Conservation (phyloP, 768 basidiomycete species). For the Auricularia sp. region DNA sequence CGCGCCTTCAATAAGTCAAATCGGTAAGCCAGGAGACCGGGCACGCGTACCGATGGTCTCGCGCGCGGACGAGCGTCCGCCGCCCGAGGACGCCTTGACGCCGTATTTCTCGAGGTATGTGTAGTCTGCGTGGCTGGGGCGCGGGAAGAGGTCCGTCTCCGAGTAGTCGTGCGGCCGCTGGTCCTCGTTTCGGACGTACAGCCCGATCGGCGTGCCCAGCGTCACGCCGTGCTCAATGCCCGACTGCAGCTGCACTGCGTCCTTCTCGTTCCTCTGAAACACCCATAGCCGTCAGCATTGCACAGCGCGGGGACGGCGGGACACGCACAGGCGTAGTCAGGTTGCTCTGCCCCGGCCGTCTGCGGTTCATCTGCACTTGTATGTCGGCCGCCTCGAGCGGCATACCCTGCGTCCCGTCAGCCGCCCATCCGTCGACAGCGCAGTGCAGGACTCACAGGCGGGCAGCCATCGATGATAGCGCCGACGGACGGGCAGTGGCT, state of each 20-base stretch:
- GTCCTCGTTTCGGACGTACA: conserved; percentile 96
- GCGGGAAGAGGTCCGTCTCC: conserved; percentile 94
- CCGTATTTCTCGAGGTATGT: conserved; percentile 98
- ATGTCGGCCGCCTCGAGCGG: conserved; percentile 72
- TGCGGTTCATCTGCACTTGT: conserved; percentile 81
- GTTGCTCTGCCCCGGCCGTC: conserved; percentile 92
- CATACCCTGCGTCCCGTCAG: conserved; percentile 51
- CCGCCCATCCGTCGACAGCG: neutral
- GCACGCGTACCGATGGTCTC: conserved; percentile 77
- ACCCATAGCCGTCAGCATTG: neutral
- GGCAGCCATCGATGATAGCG: conserved; percentile 94
- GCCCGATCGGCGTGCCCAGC: conserved; percentile 92
- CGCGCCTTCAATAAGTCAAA: neutral
- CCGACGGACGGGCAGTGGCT: conserved; percentile 96
- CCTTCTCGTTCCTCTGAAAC: conserved; percentile 83
- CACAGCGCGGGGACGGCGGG: neutral
- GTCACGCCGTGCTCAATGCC: conserved; percentile 91
- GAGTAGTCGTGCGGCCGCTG: conserved; percentile 97
- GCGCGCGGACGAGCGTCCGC: conserved; percentile 87
- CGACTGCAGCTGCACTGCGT: conserved; percentile 86
- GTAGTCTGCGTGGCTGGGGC: conserved; percentile 95
- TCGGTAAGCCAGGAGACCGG: neutral
- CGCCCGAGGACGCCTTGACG: conserved; percentile 93
- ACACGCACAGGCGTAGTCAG: conserved; percentile 84
- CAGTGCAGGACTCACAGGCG: conserved; percentile 54